Conservation (phyloP, 441 rosid species). For the Raphanus hybrid region DNA sequence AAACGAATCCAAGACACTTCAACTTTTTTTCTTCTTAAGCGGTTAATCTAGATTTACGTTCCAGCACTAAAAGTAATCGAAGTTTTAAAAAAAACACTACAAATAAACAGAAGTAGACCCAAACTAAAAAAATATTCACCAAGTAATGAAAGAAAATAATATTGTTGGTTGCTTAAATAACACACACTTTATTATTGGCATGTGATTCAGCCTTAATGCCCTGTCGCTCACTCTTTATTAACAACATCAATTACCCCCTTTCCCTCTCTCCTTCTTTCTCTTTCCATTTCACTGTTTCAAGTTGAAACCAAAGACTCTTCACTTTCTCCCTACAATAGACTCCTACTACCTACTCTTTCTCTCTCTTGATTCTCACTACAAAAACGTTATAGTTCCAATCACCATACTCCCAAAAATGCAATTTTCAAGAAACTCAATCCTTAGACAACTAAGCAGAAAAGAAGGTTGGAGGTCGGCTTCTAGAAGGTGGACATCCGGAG, state of each 20-base stretch:
- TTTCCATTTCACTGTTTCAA: slow-evolving; percentile 4
- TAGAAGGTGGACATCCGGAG: slow-evolving; percentile 52
- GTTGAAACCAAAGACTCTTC: slow-evolving; percentile 27
- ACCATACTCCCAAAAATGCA: slow-evolving; percentile 44
- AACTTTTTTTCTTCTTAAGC: too few relatives aligned
- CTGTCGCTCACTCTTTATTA: slow-evolving; percentile 37
- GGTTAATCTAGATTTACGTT: not conserved
- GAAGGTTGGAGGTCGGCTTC: slow-evolving; percentile 65
- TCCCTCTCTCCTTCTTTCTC: slow-evolving; percentile 16
- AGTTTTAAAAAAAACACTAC: not conserved
- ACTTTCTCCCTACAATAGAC: slow-evolving; percentile 17
- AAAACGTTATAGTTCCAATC: slow-evolving; percentile 20
- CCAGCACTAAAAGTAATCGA: not conserved
- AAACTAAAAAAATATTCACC: not conserved
- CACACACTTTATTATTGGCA: slow-evolving; percentile 35
- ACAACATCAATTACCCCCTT: not conserved
- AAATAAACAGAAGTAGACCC: not conserved
- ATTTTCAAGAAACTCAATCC: slow-evolving; percentile 52
- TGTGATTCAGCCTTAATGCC: slow-evolving; percentile 49
- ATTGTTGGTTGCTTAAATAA: slow-evolving; percentile 36
- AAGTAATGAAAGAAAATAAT: not conserved
- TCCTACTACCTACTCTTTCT: slow-evolving; percentile 22
- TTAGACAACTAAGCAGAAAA: slow-evolving; percentile 50
- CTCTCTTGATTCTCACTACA: slow-evolving; percentile 12
- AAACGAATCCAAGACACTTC: not conserved